phyloP scores from a whole-genome alignment of 1,139 yeast genomes.

The Geotrichum aggregatum region DNA sequence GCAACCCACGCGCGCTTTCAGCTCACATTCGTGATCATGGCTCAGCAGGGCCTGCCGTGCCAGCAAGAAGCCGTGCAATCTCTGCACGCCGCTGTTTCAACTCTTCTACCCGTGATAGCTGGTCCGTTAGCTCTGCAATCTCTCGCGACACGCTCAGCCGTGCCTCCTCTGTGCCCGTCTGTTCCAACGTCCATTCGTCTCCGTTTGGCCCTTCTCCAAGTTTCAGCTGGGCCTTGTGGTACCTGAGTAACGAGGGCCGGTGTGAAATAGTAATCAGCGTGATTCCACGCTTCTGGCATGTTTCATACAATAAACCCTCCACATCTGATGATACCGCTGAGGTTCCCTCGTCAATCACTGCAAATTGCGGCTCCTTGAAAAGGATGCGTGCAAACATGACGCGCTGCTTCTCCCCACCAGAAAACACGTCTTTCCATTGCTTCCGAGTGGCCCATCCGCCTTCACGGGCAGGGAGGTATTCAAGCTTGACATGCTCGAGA shows the following conservation, averaged over 20 bases:
- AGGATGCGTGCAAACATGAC: constrained; percentile 83
- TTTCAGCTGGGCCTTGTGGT: constrained; percentile 64
- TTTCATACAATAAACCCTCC: constrained; percentile 81
- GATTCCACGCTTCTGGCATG: constrained; percentile 63
- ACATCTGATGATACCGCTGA: constrained; percentile 90
- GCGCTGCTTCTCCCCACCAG: constrained; percentile 95
- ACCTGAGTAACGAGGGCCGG: constrained; percentile 78
- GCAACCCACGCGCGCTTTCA: no score
- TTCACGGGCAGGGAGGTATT: constrained; percentile 64
- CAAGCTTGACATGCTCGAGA: constrained; percentile 71
- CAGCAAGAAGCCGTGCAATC: constrained; percentile 29
- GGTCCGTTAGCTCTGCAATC: constrained; percentile 33
- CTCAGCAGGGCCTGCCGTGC: constrained; percentile 10
- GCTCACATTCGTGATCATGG: no score
- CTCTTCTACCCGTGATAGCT: constrained; percentile 34
- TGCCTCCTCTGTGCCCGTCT: constrained; percentile 31
- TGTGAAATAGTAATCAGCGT: constrained; percentile 82
- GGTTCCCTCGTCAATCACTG: constrained; percentile 87
- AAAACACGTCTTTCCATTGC: constrained; percentile 86
- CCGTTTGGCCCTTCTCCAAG: constrained; percentile 60
- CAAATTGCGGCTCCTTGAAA: constrained; percentile 76
- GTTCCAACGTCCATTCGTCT: constrained; percentile 44
- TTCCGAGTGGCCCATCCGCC: constrained; percentile 59
- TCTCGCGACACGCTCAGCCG: constrained; percentile 38
- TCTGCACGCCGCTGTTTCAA: constrained; percentile 37